Base-by-base conservation (phyloP, 257 asterid genomes). In the Marsdenia floribunda region DNA sequence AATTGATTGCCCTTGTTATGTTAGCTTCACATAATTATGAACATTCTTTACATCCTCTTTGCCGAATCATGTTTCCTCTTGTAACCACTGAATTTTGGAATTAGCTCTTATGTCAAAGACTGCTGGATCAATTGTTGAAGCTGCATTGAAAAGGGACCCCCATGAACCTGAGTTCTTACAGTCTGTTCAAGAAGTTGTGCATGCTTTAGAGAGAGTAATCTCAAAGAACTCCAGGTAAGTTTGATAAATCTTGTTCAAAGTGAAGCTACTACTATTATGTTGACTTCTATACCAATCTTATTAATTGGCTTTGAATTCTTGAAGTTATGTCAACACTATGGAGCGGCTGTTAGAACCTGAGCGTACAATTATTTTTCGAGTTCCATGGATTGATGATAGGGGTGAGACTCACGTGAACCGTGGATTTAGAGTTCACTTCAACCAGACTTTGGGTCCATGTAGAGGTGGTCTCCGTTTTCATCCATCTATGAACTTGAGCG, bases 61-160 rank as follows among this genome's bases (percentile, higher is more conserved):
- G 49, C 46, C 44, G 9, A 40, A 35, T 24, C 33, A 26, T 47
- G 50, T 70, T 47, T 64, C 73, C 58, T n/a, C 68, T 78, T 75
- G 60, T 81, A 75, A 68, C 77, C 78, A 76, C 67, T 81, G 79
- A 78, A 83, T 76, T 85, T 76, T 78, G 75, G 78, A 82, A 77
- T 83, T 87, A 94, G 99, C 90, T 76, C 93, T 92, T 67, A 92
- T 94, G 98, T 94, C 99, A 59, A 94, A 94, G 85, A 89, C 97
- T 49, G 97, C 99, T 86, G 98, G 98, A 89, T 90, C 99, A 42
- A 94, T 94, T 75, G 96, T 94, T 84, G 99, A 94, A 86, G 96
- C 98, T 68, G 97, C 87, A 74, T 67, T 94, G 86, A 90, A 91
- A 83, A 92, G 98, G 88, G 98, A 94, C 85, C 99, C 99, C 70